Percentiles rank a stretch among this genome's conserved stretches.
phyloP scores from a whole-genome alignment of 768 basidiomycete genomes.

The Tricholomella constricta region DNA sequence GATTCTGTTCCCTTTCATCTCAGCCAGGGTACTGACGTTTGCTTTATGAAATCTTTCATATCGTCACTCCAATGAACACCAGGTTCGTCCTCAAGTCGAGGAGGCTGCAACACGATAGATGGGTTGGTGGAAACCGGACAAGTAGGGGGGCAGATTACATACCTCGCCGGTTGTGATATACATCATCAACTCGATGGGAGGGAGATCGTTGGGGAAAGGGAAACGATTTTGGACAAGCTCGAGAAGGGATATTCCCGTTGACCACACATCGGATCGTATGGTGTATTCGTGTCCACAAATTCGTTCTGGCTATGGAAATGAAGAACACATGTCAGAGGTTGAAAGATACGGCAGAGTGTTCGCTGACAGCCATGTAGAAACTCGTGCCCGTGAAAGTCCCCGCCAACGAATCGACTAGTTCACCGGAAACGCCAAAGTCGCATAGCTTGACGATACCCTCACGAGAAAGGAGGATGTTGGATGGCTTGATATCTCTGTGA shows the following conservation, averaged over 20 bases:
- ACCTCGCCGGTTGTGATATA: conserved; percentile 84
- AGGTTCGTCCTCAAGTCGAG: conserved; percentile 77
- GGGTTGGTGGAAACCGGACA: conserved; percentile 20
- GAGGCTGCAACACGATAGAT: conserved; percentile 52
- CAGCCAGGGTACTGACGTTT: conserved; percentile 58
- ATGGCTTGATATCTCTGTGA: conserved; percentile 94
- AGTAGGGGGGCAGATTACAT: conserved; percentile 20
- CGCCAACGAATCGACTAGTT: conserved; percentile 87
- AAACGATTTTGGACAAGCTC: conserved; percentile 94
- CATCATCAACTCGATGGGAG: conserved; percentile 93
- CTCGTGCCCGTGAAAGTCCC: conserved; percentile 98
- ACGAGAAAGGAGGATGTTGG: conserved; percentile 86
- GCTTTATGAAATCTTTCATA: conserved; percentile 91
- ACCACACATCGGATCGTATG: conserved; percentile 98
- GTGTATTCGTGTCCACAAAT: conserved; percentile 91
- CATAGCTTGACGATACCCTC: conserved; percentile 90
- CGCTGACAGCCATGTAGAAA: conserved; percentile 96
- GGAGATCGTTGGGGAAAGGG: conserved; percentile 90
- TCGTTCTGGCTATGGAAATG: conserved; percentile 74
- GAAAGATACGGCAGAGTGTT: background rate
- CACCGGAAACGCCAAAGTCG: conserved; percentile 98
- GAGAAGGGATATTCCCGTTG: conserved; percentile 90
- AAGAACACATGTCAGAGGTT: conserved; percentile 13
- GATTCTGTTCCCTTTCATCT: background rate
- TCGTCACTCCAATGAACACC: conserved; percentile 72